A percentile compares a stretch with the other conserved stretches of the same genome.
These are phyloP conservation scores for Spergularia azorica DNA, from an alignment of 179 eudicot species.

Conservation along the genomic window DNA sequence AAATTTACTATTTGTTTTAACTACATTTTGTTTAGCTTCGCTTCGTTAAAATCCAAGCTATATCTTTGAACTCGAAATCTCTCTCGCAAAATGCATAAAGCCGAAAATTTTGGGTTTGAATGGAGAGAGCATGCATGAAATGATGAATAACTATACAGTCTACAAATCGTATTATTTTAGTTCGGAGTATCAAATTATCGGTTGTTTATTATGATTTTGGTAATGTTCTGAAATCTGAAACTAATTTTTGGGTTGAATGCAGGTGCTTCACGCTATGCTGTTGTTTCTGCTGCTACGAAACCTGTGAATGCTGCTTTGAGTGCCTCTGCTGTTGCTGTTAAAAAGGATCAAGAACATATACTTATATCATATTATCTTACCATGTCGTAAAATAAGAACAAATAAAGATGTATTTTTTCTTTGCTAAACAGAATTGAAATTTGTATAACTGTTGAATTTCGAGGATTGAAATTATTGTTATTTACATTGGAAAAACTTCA, in stretches of 20 bases:
- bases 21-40: neutral
- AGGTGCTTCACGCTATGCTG: constrained; percentile 35
- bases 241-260: constrained; percentile 10
- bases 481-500: too few relatives aligned
- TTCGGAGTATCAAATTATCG: too few relatives aligned
- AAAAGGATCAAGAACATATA: neutral
- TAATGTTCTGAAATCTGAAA: neutral
- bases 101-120: too few relatives aligned
- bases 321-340: constrained; percentile 38
- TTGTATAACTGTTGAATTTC: too few relatives aligned
- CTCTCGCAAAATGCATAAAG: too few relatives aligned
- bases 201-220: neutral
- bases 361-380: neutral
- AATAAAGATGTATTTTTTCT: neutral
- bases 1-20: neutral
- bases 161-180: too few relatives aligned
- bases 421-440: neutral
- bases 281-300: constrained; percentile 41
- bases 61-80: too few relatives aligned
- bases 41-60: neutral
- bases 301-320: constrained; percentile 38
- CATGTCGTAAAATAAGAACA: neutral
- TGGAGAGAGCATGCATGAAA: too few relatives aligned
- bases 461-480: too few relatives aligned
- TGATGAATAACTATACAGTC: too few relatives aligned